Evolutionary conservation across 2,329 filamentous ascomycete species (phyloP), one percentile per base, ranked within the genome.

Genomic region (Zymoseptoria brevis): DNA sequence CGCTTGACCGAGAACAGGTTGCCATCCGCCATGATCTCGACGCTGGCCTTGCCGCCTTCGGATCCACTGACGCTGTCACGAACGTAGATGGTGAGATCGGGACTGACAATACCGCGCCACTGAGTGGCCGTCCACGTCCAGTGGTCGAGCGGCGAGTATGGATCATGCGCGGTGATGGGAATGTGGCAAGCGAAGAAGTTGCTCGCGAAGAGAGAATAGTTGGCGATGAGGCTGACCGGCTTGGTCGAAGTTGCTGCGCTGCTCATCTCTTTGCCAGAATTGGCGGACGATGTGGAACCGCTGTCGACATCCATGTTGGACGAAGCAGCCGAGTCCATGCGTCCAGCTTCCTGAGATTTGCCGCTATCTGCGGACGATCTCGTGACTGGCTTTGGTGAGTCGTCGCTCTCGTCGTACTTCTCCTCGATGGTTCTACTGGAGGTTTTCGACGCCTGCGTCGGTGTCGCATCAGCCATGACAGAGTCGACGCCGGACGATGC

Each of bases 91-190:
- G 88, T 88, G 52, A 93, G 76, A 73, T 97, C 93, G 0, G 93
- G 85, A 0, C 88, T 90, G 1, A 92, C 81, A 57, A 89, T 88
- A 8, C 90, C 90, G 8, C 92, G 86, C 93, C 93, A 97, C 21
- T 96, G 82, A 50, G 89, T 93, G 41, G 93, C 93, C 79, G 94
- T 90, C 93, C 93, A 97, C 73, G 95, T 89, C 91, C 93, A 97
- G 75, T 97, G 93, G 68, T 96, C 91, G n/a, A 88, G 81, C 0
- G 89, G 86, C 16, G 85, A 83, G 72, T 95, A 96, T 6, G 81
- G 80, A 70, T 96, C 91, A 19, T 81, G 77, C 9, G 62, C 53
- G 22, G 64, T 65, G 65, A 95, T 90, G 1, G 88, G 87, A 50
- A 92, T 85, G 13, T 81, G 79, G 57, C 83, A 84, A 1, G 91